Base-by-base conservation (phyloP, 805 yeast species). In the Metschnikowia baotianmanensis region DNA sequence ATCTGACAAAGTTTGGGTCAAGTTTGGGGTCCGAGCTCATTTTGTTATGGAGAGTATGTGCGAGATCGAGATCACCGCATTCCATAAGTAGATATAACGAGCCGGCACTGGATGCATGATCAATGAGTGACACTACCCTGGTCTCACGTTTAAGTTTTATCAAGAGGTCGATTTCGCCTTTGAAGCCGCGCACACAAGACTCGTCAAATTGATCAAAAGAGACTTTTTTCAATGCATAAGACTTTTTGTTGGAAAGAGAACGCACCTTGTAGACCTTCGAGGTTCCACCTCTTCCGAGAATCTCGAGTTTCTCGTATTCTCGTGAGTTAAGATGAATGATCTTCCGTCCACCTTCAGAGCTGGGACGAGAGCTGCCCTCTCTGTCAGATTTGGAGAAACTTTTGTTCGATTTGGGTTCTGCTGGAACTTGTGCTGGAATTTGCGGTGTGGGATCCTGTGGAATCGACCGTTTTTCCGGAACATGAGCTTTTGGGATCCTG, bases 41-140 rank as follows among this genome's bases (percentile, higher is more conserved):
- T 38, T 87, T 69, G 36, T 72, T 76, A 30, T 79, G 76, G 34
- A 91, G 69, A 7, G 90, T 90, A 52, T 80, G 87, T 0, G 96
- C 91, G 20, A 91, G 63, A 59, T 91, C 97, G 38, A 86, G 77
- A 47, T 91, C 96, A 16, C 98, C 98, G 57, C 95, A 86, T 62
- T 93, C 98, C 96, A 91, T 87, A 3, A 89, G 85, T 47, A 91
- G 65, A 54, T 75, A 72, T 25, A 91, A 69, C 2, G 80, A 72
- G 0, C 84, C 80, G 20, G 76, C 78, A 3, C 72, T 71, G 49
- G 88, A 69, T n/a, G 82, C 80, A 59, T 83, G 78, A 55, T 88
- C 96, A 25, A 84, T 64, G 31, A 91, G 67, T 53, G 77, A 74
- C 3, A 93, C 96, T 4, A 91, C 97, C 37, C 96, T 67, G 24